Percentiles rank a stretch among this genome's conserved stretches.
Evolutionary conservation across 2,329 filamentous ascomycete genomes (phyloP).

Genomic region (Camillea tinctor): DNA sequence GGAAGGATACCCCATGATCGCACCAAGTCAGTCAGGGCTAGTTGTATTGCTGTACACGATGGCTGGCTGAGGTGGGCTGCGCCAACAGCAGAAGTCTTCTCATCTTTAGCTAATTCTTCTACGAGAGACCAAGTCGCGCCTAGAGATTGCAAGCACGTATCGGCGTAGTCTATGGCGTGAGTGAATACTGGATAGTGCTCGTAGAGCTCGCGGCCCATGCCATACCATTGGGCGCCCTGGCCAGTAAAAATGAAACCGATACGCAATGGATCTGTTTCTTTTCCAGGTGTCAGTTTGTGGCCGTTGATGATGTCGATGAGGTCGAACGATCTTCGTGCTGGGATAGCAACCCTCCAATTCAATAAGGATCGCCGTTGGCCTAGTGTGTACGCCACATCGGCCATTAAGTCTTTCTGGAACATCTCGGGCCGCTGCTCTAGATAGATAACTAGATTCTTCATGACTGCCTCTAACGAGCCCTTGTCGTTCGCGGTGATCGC

Average conservation of each 20-base stretch:
- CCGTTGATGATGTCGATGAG: constrained; percentile 44
- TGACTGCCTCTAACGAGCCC: constrained; percentile 32
- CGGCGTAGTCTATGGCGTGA: constrained; percentile 35
- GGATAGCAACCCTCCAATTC: constrained; percentile 43
- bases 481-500: constrained; percentile 43
- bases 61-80: constrained; percentile 42
- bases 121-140: constrained; percentile 37
- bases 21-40: constrained; percentile 38
- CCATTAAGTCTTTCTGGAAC: constrained; percentile 44
- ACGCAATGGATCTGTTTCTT: constrained; percentile 36
- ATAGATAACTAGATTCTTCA: constrained; percentile 42
- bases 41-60: constrained; percentile 39
- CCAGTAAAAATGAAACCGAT: constrained; percentile 44
- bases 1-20: constrained; percentile 36
- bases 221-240: constrained; percentile 41
- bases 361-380: constrained; percentile 44
- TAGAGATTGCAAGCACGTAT: constrained; percentile 30
- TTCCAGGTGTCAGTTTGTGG: constrained; percentile 34
- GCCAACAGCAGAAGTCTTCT: constrained; percentile 35
- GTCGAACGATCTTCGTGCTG: constrained; percentile 44
- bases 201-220: constrained; percentile 43
- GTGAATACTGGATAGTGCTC: constrained; percentile 37
- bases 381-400: constrained; percentile 48
- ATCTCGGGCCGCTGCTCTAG: constrained; percentile 43
- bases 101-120: constrained; percentile 37